These are phyloP conservation scores for Aaosphaeria pasadenensis DNA, from an alignment of 2,329 filamentous ascomycete genomes.

Conservation along the genomic window DNA sequence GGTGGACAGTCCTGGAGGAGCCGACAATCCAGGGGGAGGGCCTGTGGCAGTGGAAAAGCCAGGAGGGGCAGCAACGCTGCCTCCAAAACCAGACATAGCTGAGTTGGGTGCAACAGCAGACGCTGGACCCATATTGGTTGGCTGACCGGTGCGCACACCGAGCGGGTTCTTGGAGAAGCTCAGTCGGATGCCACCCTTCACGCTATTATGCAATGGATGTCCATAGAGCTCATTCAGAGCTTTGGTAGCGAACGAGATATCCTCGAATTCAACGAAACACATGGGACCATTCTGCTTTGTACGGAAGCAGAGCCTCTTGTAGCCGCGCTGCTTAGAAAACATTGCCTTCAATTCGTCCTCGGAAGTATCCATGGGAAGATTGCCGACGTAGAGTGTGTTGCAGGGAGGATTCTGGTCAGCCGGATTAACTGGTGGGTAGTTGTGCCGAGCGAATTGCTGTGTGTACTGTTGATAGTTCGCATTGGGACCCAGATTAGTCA, in stretches of 20 bases:
- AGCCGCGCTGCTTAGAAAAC: slow-evolving; percentile 90
- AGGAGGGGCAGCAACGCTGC: slow-evolving; percentile 27
- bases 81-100: slow-evolving; percentile 57
- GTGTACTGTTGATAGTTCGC: slow-evolving; percentile 55
- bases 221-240: slow-evolving; percentile 88
- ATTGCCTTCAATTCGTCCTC: slow-evolving; percentile 94
- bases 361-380: slow-evolving; percentile 85
- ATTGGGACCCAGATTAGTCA: slow-evolving; percentile 49
- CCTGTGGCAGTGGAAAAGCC: slow-evolving; percentile 67
- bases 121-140: slow-evolving; percentile 50
- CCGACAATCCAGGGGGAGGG: slow-evolving; percentile 77
- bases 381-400: slow-evolving; percentile 98
- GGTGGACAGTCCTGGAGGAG: slow-evolving; percentile 66
- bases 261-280: slow-evolving; percentile 99
- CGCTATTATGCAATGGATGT: slow-evolving; percentile 79
- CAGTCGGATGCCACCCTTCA: slow-evolving; percentile 90
- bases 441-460: slow-evolving; percentile 59
- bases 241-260: slow-evolving; percentile 87
- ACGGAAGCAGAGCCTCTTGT: slow-evolving; percentile 91
- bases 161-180: slow-evolving; percentile 98
- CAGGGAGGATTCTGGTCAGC: slow-evolving; percentile 96
- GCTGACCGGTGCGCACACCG: slow-evolving; percentile 79
- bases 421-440: slow-evolving; percentile 84
- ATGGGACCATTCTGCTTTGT: slow-evolving; percentile 95
- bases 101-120: slow-evolving; percentile 51